Evolutionary conservation across 805 yeast species (phyloP).

Genomic region (Wickerhamiella australiensis): DNA sequence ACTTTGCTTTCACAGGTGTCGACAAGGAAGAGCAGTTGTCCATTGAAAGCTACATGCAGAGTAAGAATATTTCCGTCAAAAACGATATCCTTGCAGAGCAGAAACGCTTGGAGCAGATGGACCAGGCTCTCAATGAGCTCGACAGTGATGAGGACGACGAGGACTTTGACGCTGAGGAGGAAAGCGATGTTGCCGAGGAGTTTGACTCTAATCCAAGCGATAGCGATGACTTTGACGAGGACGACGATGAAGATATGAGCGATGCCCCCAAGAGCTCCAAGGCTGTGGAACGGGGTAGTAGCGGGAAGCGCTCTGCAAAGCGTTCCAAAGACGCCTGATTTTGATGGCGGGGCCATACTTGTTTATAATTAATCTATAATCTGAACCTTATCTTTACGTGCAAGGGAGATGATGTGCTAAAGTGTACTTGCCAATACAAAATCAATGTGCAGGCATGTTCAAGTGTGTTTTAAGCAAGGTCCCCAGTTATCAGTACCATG

Average conservation of each 20-base stretch:
- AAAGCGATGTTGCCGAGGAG: conserved; percentile 72
- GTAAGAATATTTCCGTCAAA: conserved; percentile 67
- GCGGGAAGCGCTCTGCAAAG: conserved; percentile 3
- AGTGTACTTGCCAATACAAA: no score
- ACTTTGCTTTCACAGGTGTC: conserved; percentile 79
- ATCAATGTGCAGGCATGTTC: no score
- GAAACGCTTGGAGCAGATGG: conserved; percentile 59
- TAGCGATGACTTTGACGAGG: conserved; percentile 17
- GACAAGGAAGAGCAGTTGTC: conserved; percentile 78
- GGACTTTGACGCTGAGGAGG: conserved; percentile 60
- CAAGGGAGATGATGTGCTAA: no score
- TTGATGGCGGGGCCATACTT: neutral
- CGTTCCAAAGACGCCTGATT: conserved; percentile 7
- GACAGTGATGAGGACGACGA: conserved; percentile 54
- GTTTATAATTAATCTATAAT: neutral
- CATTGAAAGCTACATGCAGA: conserved; percentile 61
- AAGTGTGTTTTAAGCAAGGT: neutral
- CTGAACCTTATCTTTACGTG: neutral
- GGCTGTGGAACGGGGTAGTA: conserved; percentile 4
- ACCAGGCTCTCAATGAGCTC: conserved; percentile 37
- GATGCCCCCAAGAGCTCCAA: conserved; percentile 18
- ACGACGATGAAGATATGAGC: conserved; percentile 19
- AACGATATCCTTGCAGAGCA: conserved; percentile 86
- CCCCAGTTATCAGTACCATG: neutral
- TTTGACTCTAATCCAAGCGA: conserved; percentile 53